phyloP scores from a whole-genome alignment of 1,284 basidiomycete species.

The Malassezia arunalokei region DNA sequence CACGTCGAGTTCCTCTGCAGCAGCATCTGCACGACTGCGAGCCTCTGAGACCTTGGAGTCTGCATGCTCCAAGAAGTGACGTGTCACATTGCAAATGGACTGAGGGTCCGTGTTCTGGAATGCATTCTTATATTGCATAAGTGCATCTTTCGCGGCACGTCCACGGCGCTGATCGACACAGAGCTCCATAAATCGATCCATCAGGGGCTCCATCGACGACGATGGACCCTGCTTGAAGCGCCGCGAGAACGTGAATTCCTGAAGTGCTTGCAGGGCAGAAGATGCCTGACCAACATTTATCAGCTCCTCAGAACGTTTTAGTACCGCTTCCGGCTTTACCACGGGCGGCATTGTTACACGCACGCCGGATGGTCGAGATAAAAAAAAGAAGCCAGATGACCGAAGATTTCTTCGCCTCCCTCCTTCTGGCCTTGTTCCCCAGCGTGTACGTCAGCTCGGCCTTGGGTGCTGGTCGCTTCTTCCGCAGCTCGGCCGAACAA shows the following conservation, averaged over 20 bases:
- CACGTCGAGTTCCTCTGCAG: constrained; percentile 45
- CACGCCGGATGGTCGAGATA: not conserved
- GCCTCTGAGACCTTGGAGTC: constrained; percentile 57
- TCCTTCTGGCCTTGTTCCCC: not conserved
- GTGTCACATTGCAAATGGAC: constrained; percentile 85
- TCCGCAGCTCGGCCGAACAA: too few species aligned
- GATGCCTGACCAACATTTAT: constrained; percentile 77
- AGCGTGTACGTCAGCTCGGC: not conserved
- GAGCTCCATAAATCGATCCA: constrained; percentile 76
- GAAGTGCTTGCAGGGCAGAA: constrained; percentile 74
- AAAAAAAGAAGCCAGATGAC: constrained; percentile 9
- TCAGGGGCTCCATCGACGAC: constrained; percentile 82
- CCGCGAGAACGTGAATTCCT: constrained; percentile 84
- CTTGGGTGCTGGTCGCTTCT: not conserved
- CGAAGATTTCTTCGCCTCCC: not conserved
- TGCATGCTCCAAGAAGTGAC: constrained; percentile 72
- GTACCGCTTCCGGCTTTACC: constrained; percentile 70
- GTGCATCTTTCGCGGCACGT: constrained; percentile 80
- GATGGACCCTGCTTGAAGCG: constrained; percentile 86
- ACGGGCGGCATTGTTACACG: constrained; percentile 57
- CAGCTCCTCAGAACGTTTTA: constrained; percentile 77
- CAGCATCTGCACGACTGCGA: constrained; percentile 42
- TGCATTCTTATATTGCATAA: constrained; percentile 65
- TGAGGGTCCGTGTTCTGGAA: constrained; percentile 74
- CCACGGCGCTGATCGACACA: constrained; percentile 92